Conservation (phyloP, 2,329 filamentous ascomycete genomes). For the Fusarium dlaminii region DNA sequence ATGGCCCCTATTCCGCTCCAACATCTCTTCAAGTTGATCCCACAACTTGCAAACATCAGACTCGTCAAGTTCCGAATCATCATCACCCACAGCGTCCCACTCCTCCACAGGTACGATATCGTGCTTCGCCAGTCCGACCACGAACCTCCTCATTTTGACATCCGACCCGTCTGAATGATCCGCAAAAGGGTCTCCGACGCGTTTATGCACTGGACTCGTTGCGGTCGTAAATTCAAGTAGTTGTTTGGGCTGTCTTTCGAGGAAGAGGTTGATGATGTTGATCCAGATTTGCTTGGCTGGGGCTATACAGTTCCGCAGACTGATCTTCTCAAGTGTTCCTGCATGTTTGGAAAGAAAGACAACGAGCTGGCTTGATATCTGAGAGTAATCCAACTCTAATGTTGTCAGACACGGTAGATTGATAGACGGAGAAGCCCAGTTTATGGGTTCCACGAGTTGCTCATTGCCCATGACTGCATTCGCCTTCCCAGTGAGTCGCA, state of each 20-base stretch:
- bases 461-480: not conserved
- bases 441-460: not conserved
- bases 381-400: not conserved
- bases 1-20: not conserved
- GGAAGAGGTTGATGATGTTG: not conserved
- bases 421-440: not conserved
- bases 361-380: not conserved
- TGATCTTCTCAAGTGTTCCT: not conserved
- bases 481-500: not conserved
- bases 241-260: not conserved
- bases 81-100: not conserved
- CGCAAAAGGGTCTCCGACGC: accelerated
- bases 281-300: not conserved
- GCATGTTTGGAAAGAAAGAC: not conserved
- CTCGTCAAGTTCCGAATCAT: not conserved
- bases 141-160: not conserved
- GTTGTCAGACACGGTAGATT: not conserved
- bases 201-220: not conserved
- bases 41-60: not conserved
- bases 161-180: not conserved
- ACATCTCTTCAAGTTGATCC: not conserved
- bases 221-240: not conserved
- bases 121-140: not conserved
- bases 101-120: not conserved
- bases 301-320: not conserved